Percentiles rank a stretch among this genome's conserved stretches.
Evolutionary conservation across 2,329 filamentous ascomycete genomes (phyloP).

Genomic region (Penicillium sp.): DNA sequence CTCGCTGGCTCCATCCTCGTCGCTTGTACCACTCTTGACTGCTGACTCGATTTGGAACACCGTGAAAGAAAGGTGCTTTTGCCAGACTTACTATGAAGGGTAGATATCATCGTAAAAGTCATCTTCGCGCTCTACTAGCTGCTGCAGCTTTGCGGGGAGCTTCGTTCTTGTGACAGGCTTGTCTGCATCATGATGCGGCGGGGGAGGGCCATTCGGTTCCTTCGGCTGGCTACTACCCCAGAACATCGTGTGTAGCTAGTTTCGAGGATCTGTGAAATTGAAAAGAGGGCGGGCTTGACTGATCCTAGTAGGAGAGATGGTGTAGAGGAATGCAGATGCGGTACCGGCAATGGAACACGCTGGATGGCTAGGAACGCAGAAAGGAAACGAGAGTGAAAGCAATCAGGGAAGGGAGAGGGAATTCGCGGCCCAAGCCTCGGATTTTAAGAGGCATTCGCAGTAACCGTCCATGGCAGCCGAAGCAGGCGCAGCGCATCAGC

Average conservation of each 20-base stretch:
- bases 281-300: constrained; percentile 3
- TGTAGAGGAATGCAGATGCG: background rate
- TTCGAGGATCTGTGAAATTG: background rate
- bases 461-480: constrained; percentile 26
- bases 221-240: constrained; percentile 39
- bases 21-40: background rate
- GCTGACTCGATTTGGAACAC: background rate
- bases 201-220: constrained; percentile 15
- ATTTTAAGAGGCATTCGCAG: background rate
- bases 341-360: constrained; percentile 8
- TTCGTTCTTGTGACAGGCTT: constrained; percentile 54
- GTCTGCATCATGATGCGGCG: constrained; percentile 24
- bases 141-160: constrained; percentile 60
- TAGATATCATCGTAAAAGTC: constrained; percentile 77
- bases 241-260: constrained; percentile 29
- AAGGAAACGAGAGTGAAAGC: background rate
- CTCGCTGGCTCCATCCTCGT: background rate
- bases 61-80: background rate
- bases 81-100: constrained; percentile 69
- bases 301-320: background rate
- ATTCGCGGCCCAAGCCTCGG: background rate
- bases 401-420: background rate
- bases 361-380: constrained; percentile 2
- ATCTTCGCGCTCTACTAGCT: constrained; percentile 65
- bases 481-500: constrained; percentile 9